phyloP scores from a whole-genome alignment of 306 rosid genomes.

The Fragaria iinumae region DNA sequence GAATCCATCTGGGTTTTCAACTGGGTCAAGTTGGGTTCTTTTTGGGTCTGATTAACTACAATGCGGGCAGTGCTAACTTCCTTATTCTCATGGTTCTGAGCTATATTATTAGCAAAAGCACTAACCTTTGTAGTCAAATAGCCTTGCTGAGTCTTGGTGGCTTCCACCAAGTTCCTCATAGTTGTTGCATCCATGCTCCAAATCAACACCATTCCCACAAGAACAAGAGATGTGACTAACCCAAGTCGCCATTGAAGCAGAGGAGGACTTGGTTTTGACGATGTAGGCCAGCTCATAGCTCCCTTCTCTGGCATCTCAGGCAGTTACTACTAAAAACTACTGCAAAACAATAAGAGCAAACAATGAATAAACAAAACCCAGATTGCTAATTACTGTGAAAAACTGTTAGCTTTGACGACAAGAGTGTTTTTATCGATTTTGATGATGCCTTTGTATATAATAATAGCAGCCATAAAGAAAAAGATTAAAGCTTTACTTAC shows the following conservation, averaged over 20 bases:
- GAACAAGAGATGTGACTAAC: conserved; percentile 49
- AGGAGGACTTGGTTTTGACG: conserved; percentile 32
- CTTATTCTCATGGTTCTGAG: conserved; percentile 32
- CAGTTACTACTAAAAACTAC: not conserved
- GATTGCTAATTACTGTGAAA: not conserved
- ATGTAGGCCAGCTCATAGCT: conserved; percentile 28
- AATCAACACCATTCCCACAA: conserved; percentile 52
- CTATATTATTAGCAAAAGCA: conserved; percentile 29
- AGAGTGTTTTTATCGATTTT: conserved; percentile 19
- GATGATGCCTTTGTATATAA: conserved; percentile 4
- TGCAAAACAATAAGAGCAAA: conserved; percentile 10
- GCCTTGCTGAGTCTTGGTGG: conserved; percentile 53
- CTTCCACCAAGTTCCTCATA: conserved; percentile 42
- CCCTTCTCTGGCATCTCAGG: conserved; percentile 68
- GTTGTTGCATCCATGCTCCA: conserved; percentile 71
- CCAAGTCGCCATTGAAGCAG: conserved; percentile 63
- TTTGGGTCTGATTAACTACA: conserved; percentile 29
- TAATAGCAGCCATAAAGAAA: not conserved
- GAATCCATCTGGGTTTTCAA: conserved; percentile 24
- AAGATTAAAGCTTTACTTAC: conserved; percentile 15
- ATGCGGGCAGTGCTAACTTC: conserved; percentile 11
- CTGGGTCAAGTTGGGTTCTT: conserved; percentile 32
- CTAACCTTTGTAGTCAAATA: conserved; percentile 33
- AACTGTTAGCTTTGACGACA: conserved; percentile 26
- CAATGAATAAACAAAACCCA: conserved; percentile 25